Evolutionary conservation across 1,284 basidiomycete genomes (phyloP), one percentile per base, ranked within the genome.

Genomic region (Cryptococcus sp.): DNA sequence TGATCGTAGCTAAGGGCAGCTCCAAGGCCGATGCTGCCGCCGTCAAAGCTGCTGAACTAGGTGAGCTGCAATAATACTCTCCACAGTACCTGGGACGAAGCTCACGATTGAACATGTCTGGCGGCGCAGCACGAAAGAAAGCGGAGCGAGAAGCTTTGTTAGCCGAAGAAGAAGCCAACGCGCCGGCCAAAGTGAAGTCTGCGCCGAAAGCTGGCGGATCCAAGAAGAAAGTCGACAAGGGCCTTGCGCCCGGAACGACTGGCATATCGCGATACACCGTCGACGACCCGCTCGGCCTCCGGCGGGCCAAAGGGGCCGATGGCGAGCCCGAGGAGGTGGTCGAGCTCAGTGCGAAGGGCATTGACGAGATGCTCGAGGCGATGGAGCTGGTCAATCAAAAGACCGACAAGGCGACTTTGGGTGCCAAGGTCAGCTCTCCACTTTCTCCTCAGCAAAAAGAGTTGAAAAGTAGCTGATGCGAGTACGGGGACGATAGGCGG

Each of bases 361-460:
- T 98, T 56, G 94, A 99, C 73, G 90, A 93, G 73, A 93, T 92
- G 10, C 78, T 99, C 50, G 94, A 96, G 78, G 84, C 96, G 60
- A 79, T 98, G 68, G 88, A 90, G 59, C 83, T 95, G 3, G 92
- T 95, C 13, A 95, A 86, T 53, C 90, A 91, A 8, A 93, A 90
- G 82, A 88, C 87, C 82, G 93, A 97, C 78, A 96, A 94, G 79
- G 91, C 91, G 0, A 89, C 89, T 60, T 80, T 94, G 48, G 91
- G 91, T 10, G 66, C 76, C 10, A 78, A 79, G 68, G 76, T 74
- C 60, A 23, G 69, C 62, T n/a, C 20, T 31, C 31, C 3, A 3
- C 49, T n/a, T 31, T 8, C 17, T 48, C 47, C 10, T 25, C 17
- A 23, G 6, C 23, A 17, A 5, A 38, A n/a, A 23, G 57, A 50